phyloP scores from a whole-genome alignment of 2,329 filamentous ascomycete species.

The Hypoxylon sp. region DNA sequence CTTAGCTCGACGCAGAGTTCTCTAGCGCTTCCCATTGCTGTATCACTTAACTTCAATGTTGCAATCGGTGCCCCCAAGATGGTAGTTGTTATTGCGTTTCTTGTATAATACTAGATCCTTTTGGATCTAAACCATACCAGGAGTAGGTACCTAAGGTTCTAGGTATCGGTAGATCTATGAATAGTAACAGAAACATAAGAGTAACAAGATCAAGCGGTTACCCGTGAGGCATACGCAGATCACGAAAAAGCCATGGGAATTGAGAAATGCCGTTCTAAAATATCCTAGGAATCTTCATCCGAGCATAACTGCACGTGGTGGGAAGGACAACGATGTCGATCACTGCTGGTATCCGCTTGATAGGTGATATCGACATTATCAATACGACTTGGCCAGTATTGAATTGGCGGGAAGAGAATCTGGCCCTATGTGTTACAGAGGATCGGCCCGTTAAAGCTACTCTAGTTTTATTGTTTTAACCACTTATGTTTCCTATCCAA shows the following conservation, averaged over 20 bases:
- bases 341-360: conserved; percentile 39
- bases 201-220: conserved; percentile 30
- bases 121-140: neutral
- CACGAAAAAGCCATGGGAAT: conserved; percentile 38
- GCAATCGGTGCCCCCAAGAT: conserved; percentile 20
- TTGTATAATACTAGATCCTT: conserved; percentile 4
- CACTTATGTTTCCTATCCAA: neutral
- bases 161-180: conserved; percentile 17
- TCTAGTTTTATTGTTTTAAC: conserved; percentile 9
- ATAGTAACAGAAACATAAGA: conserved; percentile 26
- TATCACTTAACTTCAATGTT: conserved; percentile 21
- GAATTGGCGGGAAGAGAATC: conserved; percentile 31
- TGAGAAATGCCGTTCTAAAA: conserved; percentile 40
- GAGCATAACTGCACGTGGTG: conserved; percentile 31
- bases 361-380: conserved; percentile 36
- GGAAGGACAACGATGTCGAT: conserved; percentile 35
- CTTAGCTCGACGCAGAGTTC: conserved; percentile 25
- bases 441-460: conserved; percentile 42
- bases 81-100: conserved; percentile 15
- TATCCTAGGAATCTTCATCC: conserved; percentile 27
- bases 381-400: conserved; percentile 7
- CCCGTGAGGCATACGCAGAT: conserved; percentile 25
- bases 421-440: conserved; percentile 31
- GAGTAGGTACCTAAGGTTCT: neutral
- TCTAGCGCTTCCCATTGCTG: conserved; percentile 27